Base-by-base conservation (phyloP, 441 rosid genomes). In the Hura crepitans region DNA sequence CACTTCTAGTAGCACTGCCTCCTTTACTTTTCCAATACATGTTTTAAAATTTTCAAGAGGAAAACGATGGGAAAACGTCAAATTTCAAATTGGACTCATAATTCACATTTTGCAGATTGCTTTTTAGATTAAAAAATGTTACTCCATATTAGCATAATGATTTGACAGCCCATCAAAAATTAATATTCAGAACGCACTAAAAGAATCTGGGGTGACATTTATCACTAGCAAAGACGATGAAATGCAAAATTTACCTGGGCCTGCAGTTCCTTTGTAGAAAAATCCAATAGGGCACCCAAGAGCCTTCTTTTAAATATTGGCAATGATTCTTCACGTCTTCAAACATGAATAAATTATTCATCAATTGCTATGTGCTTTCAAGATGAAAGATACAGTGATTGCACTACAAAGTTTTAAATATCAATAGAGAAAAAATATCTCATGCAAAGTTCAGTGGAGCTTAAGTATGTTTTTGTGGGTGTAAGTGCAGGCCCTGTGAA, bases 251-350 rank as follows among this genome's bases (percentile, higher is more conserved):
- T 74, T 83, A 96, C 99, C 99, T 96, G 99, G 78, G 83, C 96
- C 86, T 90, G 99, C 75, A 96, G 81, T 83, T 96, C 99, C 80
- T 97, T 84, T 58, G 99, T 93, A 82, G 98, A 87, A 84, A 96
- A 96, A 78, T 96, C 98, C 75, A 93, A 87, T 84, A 96, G 86
- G 66, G 90, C 91, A 82, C 95, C 93, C 83, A 96, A 85, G 77
- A 96, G 99, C 82, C 95, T 86, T 84, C 99, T 85, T 82, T 96
- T 96, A 79, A 93, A 93, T 75, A 96, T 76, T 69, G 99, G 98
- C 78, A 96, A 80, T 55, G 99, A 90, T 81, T 93, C 95, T 84
- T 93, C 99, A 2, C 99, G 98, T 80, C 99, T 96, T 80, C 77
- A 82, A n/a, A 80, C 69, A 75, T 56, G 70, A 62, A 75, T 51